These are phyloP conservation scores for Bipolaris oryzae DNA, from an alignment of 2,329 filamentous ascomycete genomes.

Conservation along the genomic window DNA sequence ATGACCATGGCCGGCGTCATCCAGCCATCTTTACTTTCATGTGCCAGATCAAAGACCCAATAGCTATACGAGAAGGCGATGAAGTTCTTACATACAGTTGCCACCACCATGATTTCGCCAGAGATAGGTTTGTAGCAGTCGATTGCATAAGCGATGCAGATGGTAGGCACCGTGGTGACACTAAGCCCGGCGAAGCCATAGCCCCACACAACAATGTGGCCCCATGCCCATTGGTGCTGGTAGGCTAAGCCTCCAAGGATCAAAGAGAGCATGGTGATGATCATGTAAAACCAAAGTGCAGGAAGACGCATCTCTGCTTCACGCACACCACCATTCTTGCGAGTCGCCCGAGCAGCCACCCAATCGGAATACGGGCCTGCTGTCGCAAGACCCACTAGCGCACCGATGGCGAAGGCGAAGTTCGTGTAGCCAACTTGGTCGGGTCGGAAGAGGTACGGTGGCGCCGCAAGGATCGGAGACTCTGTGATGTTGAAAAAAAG, in stretches of 20 bases:
- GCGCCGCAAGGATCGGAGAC: constrained; percentile 53
- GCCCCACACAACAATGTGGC: constrained; percentile 56
- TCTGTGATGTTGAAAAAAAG: constrained; percentile 60
- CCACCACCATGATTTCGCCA: constrained; percentile 55
- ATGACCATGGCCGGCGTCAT: constrained; percentile 53
- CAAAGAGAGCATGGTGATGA: constrained; percentile 57
- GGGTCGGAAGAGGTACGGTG: constrained; percentile 55
- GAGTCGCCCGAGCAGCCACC: constrained; percentile 61
- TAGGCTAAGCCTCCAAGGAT: constrained; percentile 58
- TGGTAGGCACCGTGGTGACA: constrained; percentile 52
- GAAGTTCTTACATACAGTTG: constrained; percentile 54
- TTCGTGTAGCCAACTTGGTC: constrained; percentile 58
- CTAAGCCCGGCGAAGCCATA: constrained; percentile 53
- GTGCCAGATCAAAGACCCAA: constrained; percentile 50
- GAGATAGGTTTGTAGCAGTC: constrained; percentile 56
- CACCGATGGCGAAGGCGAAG: constrained; percentile 56
- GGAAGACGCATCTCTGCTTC: constrained; percentile 65
- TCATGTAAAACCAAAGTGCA: constrained; percentile 53
- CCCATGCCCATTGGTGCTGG: constrained; percentile 57
- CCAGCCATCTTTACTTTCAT: constrained; percentile 46
- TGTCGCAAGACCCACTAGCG: constrained; percentile 60
- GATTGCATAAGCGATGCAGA: constrained; percentile 53
- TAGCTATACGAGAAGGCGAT: constrained; percentile 53
- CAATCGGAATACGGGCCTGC: constrained; percentile 63
- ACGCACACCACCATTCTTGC: constrained; percentile 60